Base-by-base conservation (phyloP, 2,329 filamentous ascomycete species). In the Madurella mycetomatis region DNA sequence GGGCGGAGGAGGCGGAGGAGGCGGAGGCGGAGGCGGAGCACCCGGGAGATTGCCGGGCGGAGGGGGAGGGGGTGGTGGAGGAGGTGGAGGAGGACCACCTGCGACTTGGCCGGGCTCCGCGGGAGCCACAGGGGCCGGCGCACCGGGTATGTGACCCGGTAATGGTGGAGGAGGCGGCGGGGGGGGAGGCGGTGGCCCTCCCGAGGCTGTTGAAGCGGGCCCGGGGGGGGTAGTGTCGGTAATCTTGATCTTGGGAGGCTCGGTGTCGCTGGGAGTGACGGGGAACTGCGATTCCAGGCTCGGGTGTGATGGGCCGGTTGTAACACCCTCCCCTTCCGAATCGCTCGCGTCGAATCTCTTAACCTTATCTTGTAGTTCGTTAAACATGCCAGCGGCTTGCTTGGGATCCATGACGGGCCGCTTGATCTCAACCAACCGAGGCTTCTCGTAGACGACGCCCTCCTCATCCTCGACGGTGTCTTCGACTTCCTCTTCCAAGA, bases 381-480 rank as follows among this genome's bases (percentile, higher is more conserved):
- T 76, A 78, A 75, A 79, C 72, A 76, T 86, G 66, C 73, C 92
- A 69, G 67, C 84, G 75, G 77, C 84, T 75, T 75, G 86, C 78
- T 76, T 90, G 71, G 72, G 81, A 61, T 83, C 78, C 63, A 83
- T 73, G 34, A 78, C 72, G 11, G 90, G 90, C 58, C 90, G 82
- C 68, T 83, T 86, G 72, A 92, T 83, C 69, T 94, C 82, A 54
- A 96, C 82, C 47, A 96, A 74, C 52, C 86, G 82, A 40, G 92
- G 88, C 71, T 86, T 92, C 72, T 92, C 89, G 60, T 86, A 88
- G 19, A 92, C 72, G 41, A 85, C 76, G 30, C 79, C 83, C 39
- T 86, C 84, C 7, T 73, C 73, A 16, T 67, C 68, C 32, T 74
- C 79, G 34, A 80, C 81, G 13, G 74, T 75, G 15, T 82, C 78